A percentile compares a stretch with the other conserved stretches of the same genome.
Evolutionary conservation across 768 basidiomycete genomes (phyloP).

Genomic region (Cyclocybe aegerita): DNA sequence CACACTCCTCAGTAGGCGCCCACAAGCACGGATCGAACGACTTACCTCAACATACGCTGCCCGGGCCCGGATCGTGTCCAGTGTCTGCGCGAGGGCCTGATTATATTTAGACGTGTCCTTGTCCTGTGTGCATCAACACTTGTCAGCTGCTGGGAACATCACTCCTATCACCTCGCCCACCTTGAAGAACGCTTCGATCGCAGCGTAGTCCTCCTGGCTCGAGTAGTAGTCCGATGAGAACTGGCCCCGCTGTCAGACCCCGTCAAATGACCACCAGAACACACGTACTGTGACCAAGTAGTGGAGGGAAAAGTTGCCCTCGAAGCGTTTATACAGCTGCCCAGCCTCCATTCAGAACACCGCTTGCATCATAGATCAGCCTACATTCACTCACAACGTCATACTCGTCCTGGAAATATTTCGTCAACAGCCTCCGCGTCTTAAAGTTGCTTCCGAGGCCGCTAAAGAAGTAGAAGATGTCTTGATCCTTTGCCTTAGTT

Average conservation of each 20-base stretch:
- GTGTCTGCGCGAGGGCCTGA: constrained; percentile 59
- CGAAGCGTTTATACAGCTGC: constrained; percentile 68
- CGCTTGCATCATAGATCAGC: neutral
- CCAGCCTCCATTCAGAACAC: neutral
- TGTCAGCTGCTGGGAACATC: constrained; percentile 17
- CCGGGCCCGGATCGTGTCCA: constrained; percentile 67
- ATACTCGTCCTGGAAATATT: constrained; percentile 73
- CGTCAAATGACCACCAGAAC: neutral
- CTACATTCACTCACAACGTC: constrained; percentile 43
- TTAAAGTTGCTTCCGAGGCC: constrained; percentile 56
- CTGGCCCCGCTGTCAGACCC: constrained; percentile 17
- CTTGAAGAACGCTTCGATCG: constrained; percentile 73
- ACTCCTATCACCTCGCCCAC: constrained; percentile 30
- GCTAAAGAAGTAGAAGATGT: constrained; percentile 62
- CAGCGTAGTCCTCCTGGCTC: constrained; percentile 64
- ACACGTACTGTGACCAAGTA: constrained; percentile 50
- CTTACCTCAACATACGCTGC: constrained; percentile 62
- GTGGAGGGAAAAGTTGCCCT: constrained; percentile 63
- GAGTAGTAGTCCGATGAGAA: constrained; percentile 48
- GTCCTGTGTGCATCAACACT: constrained; percentile 35
- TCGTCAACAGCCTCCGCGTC: constrained; percentile 50
- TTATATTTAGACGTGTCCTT: constrained; percentile 72
- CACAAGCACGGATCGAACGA: neutral
- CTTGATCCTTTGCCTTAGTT: constrained; percentile 54
- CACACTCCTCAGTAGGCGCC: constrained; percentile 5